phyloP scores from a whole-genome alignment of 108 stramenopile genomes.

The Skeletonema grethae region DNA sequence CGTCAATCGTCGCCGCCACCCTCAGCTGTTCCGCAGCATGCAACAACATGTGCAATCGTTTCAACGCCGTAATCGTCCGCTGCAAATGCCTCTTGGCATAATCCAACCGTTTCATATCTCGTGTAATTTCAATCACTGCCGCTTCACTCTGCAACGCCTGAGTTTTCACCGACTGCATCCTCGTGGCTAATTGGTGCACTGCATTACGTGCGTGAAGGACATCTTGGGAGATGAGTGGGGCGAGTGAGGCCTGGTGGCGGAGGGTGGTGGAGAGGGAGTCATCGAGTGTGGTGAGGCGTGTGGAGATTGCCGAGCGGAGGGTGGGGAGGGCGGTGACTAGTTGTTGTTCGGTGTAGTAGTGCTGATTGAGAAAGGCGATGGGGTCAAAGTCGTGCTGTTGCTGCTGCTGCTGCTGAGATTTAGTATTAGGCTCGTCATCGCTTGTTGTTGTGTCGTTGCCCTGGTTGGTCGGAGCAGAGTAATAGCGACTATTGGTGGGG shows the following conservation, averaged over 20 bases:
- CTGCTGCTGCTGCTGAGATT: neutral
- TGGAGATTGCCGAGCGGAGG: slow-evolving; percentile 68
- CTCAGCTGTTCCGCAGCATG: slow-evolving; percentile 94
- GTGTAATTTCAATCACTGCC: slow-evolving; percentile 83
- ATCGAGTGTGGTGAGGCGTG: slow-evolving; percentile 72
- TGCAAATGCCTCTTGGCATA: slow-evolving; percentile 96
- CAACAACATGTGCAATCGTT: slow-evolving; percentile 97
- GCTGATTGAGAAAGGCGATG: slow-evolving; percentile 79
- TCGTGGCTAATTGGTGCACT: slow-evolving; percentile 56
- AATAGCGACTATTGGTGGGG: neutral
- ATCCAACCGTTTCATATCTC: slow-evolving; percentile 97
- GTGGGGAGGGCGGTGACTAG: slow-evolving; percentile 65
- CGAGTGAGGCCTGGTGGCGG: slow-evolving; percentile 74
- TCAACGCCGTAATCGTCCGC: slow-evolving; percentile 94
- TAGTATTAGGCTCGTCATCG: slow-evolving; percentile 1
- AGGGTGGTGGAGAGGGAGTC: slow-evolving; percentile 73
- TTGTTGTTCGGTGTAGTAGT: slow-evolving; percentile 70
- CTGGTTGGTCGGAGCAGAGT: neutral
- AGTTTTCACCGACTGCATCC: slow-evolving; percentile 62
- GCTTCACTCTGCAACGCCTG: slow-evolving; percentile 79
- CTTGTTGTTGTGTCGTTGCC: neutral
- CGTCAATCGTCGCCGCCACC: slow-evolving; percentile 50
- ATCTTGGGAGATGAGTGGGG: slow-evolving; percentile 59
- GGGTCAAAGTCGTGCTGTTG: slow-evolving; percentile 58
- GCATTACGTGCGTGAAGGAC: slow-evolving; percentile 71